Base-by-base conservation (phyloP, 306 rosid species). In the Lathyrus tuberosus region DNA sequence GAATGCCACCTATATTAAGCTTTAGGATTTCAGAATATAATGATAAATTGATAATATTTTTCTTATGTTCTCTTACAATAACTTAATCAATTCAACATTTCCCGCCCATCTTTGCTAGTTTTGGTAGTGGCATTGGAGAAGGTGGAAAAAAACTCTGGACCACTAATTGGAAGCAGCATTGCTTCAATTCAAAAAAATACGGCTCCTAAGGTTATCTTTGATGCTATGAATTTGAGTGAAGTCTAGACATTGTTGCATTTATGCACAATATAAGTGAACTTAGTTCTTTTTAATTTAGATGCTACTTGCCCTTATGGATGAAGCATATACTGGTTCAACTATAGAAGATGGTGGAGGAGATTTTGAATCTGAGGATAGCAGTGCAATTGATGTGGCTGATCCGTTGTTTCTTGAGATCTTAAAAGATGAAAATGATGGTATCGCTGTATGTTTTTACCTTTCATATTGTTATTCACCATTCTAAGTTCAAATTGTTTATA, bases 231-330 rank as follows among this genome's bases (percentile, higher is more conserved):
- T 63, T 62, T 60, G 13, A 43, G 31, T 10, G 65, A 51, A 30
- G 24, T 76, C 65, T 30, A 49, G 35, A 47, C 12, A 64, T 64
- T 62, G 63, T 71, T 77, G 56, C 40, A 31, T 68, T 52, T 62
- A 15, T 69, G 24, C 65, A 67, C 72, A 42, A n/a, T 35, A 18
- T 35, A 8, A 79, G 31, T 22, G 58, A 71, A 56, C 66, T 38
- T 20, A 3, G 51, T 52, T 66, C 40, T 62, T 84, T 57, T 68
- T 35, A 68, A 40, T 78, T 57, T 77, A 94, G 98, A 90, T 90
- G 98, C 84, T 94, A 73, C 97, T 94, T 57, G 98, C 97, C 54
- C 94, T 94, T 52, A 94, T 94, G 98, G 98, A 94, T 81, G 98
- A 94, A 81, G 98, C 97, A 51, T 94, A 94, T 80, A 90, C 98